Base-by-base conservation (phyloP, 2,329 filamentous ascomycete species). In the Aspergillus spinulosporus region DNA sequence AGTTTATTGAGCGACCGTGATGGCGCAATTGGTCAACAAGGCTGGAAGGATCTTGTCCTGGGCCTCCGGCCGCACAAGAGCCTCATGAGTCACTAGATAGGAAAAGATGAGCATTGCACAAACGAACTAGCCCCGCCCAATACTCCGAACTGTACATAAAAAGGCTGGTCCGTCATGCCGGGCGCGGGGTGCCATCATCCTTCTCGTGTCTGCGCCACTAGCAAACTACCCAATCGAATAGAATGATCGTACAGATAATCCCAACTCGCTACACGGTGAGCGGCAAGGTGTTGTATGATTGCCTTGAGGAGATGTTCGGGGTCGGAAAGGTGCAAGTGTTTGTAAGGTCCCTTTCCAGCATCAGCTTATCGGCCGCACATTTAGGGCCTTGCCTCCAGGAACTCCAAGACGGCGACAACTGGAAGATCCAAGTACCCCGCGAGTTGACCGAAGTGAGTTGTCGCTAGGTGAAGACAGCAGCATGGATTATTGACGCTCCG, bases 261-360 rank as follows among this genome's bases (percentile, higher is more conserved):
- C 42, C 42, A 26, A 15, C 15, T 21, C 42, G 42, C 42, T 44
- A 44, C 42, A 44, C 21, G 3, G 42, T 44, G 6, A 44, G 21
- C 9, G 42, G 42, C 15, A 44, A 12, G 42, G 9, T 44, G 15
- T 21, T 44, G 4, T 44, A 28, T 12, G 14, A 11, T 21, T 44
- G 42, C 42, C n/a, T 44, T 15, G 42, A 44, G 42, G 42, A 44
- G 28, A 44, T 21, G 42, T 44, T 44, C 26, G 42, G 42, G n/a
- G 42, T 15, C 21, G 42, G 42, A 29, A 14, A 44, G 26, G 42
- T 44, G 42, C 5, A 28, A 28, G 42, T 44, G 7, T 11, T 26
- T 15, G 42, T 44, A 29, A 44, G 42, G 42, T 21, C 15, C 28
- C 42, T 12, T 44, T 44, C 9, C 6, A 5, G 21, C 8, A 11